phyloP scores from a whole-genome alignment of 1,284 basidiomycete species.

The Blastosporella zonata region DNA sequence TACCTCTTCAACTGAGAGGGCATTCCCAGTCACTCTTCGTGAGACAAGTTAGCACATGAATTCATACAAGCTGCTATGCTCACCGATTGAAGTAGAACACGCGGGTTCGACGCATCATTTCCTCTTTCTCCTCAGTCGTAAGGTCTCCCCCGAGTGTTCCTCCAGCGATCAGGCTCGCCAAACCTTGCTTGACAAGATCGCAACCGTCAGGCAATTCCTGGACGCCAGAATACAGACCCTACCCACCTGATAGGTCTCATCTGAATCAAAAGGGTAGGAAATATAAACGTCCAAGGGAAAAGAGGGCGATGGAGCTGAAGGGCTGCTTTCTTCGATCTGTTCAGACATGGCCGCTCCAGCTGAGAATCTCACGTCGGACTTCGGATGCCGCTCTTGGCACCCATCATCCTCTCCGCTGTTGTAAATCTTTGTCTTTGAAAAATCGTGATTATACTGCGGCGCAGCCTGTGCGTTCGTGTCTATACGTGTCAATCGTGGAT shows the following conservation, averaged over 20 bases:
- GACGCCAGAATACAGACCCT: background rate
- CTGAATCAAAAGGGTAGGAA: conserved; percentile 50
- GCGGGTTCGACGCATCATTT: conserved; percentile 49
- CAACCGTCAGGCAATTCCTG: conserved; percentile 5
- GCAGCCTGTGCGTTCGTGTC: too few relatives aligned
- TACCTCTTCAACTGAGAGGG: conserved; percentile 39
- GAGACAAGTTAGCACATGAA: background rate
- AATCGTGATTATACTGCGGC: too few relatives aligned
- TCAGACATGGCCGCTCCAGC: background rate
- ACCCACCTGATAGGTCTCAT: conserved; percentile 57
- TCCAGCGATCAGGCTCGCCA: conserved; percentile 50
- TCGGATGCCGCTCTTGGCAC: conserved; percentile 1
- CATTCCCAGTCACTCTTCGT: conserved; percentile 37
- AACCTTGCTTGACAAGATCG: conserved; percentile 52
- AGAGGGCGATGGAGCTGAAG: background rate
- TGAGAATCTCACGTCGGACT: conserved; percentile 2
- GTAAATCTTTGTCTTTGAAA: too few relatives aligned
- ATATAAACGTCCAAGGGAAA: conserved; percentile 34
- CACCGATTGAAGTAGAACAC: conserved; percentile 76
- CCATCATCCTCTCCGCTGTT: too few relatives aligned
- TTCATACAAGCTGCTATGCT: conserved; percentile 13
- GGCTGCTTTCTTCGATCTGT: background rate
- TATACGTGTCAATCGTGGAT: too few relatives aligned
- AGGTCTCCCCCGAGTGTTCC: conserved; percentile 35
- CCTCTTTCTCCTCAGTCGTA: conserved; percentile 40